These are phyloP conservation scores for Collybiopsis luxurians DNA, from an alignment of 768 basidiomycete genomes.

Conservation along the genomic window DNA sequence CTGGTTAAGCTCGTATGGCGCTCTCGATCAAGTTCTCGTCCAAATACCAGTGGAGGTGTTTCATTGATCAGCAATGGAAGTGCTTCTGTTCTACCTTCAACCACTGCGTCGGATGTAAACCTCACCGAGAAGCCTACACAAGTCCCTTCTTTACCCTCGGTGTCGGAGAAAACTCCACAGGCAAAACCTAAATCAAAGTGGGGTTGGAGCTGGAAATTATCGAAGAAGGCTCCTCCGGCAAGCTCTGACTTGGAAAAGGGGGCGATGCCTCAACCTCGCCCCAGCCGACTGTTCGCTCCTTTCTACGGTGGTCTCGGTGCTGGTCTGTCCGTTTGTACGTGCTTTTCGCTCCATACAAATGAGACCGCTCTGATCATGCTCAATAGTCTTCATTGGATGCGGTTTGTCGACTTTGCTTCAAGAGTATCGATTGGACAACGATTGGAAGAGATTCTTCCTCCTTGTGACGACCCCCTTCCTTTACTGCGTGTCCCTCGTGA, in stretches of 20 bases:
- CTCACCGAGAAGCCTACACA: constrained; percentile 48
- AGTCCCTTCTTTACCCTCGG: constrained; percentile 23
- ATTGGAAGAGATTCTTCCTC: constrained; percentile 63
- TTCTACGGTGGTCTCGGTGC: constrained; percentile 69
- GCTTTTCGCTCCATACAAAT: background rate
- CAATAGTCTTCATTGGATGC: constrained; percentile 64
- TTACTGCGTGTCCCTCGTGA: constrained; percentile 72
- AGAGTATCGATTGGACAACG: constrained; percentile 67
- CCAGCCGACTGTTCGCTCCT: constrained; percentile 65
- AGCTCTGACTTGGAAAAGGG: constrained; percentile 52
- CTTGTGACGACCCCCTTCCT: constrained; percentile 66
- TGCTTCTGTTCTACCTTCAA: constrained; percentile 41
- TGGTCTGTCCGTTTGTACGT: constrained; percentile 64
- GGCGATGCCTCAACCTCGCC: constrained; percentile 33
- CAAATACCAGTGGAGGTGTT: constrained; percentile 22
- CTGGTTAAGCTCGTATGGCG: constrained; percentile 57
- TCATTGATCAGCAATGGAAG: constrained; percentile 36
- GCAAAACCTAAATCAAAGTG: constrained; percentile 23
- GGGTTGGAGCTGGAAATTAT: constrained; percentile 48
- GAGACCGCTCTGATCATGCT: background rate
- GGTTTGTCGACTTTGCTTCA: constrained; percentile 57
- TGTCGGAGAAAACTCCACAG: constrained; percentile 29
- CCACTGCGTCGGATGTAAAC: constrained; percentile 50
- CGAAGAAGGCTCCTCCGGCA: constrained; percentile 27
- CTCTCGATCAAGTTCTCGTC: constrained; percentile 38